Evolutionary conservation across 441 rosid species (phyloP), one percentile per base, ranked within the genome.

Genomic region (Aleurites moluccanus): DNA sequence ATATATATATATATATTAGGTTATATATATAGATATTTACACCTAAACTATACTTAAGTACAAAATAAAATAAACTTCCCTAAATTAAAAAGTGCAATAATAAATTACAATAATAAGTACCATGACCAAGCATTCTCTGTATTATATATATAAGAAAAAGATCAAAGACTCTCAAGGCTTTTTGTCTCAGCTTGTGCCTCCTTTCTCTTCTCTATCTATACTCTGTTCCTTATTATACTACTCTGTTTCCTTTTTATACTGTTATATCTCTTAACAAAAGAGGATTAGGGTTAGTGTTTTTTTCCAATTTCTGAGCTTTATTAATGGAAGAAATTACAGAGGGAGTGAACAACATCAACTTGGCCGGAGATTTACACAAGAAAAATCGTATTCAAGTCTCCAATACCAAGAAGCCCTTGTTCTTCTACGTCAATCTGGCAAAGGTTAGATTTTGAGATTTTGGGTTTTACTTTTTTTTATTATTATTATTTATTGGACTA

Each of bases 341-440:
- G 67, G 93, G 93, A 77, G 84, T 93, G 2, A 88, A 84, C 81
- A 86, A 82, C 85, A 73, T 93, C 78, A 83, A 67, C 82, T 55
- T 91, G 64, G 75, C 73, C 16, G 91, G 84, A 38, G 78, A 71
- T 59, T 52, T 49, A 23, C 72, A 74, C 75, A 90, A 88, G 91
- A 91, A 88, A 87, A 93, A 93, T 79, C 89, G 94, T 76, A 91
- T 93, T 85, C 98, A 93, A 75, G 98, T 93, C 66, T 93, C 98
- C 64, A 91, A 91, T 88, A 93, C 98, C 84, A 93, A 93, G 81
- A 91, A 90, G 64, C 97, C 98, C 57, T 79, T 92, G 77, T 93
- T 92, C 83, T 93, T 93, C 88, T 93, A 90, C 80, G 97, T 92
- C 80, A 92, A 93, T 85, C 97, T 93, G 79, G 95, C 98, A 65